phyloP scores from a whole-genome alignment of 1,139 yeast genomes.

The Ogataea hybrid region DNA sequence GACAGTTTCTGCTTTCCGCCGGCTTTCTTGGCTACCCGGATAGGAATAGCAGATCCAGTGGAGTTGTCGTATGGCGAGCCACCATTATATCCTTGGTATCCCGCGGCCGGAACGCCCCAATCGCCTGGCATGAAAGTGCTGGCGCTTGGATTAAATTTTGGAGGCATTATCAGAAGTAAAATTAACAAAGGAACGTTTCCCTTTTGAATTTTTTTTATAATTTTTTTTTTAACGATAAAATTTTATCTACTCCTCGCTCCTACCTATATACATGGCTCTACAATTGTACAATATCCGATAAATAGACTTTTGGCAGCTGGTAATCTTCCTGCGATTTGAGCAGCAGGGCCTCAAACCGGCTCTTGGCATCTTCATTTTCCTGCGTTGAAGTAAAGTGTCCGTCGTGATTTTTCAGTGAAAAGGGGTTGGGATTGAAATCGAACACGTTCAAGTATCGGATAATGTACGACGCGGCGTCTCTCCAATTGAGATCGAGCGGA shows the following conservation, averaged over 20 bases:
- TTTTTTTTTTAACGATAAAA: conserved; percentile 8
- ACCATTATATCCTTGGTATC: conserved; percentile 9
- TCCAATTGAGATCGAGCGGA: conserved; percentile 23
- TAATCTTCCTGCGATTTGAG: conserved; percentile 13
- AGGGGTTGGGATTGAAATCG: conserved; percentile 19
- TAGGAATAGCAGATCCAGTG: not conserved
- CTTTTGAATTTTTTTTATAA: not conserved
- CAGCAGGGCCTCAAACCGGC: conserved; percentile 12
- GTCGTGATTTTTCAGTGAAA: conserved; percentile 15
- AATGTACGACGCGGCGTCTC: conserved; percentile 26
- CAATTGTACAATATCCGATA: conserved; percentile 9
- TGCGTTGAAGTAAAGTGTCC: conserved; percentile 15
- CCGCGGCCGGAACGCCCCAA: not conserved
- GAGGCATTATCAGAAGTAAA: conserved; percentile 25
- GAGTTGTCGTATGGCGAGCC: conserved; percentile 1
- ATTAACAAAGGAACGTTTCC: conserved; percentile 12
- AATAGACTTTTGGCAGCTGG: conserved; percentile 11
- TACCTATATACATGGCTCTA: conserved; percentile 2
- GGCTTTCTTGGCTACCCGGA: conserved; percentile 5
- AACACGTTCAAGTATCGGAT: conserved; percentile 23
- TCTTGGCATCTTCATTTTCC: conserved; percentile 6
- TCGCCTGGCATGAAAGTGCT: conserved; percentile 22
- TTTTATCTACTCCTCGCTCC: conserved; percentile 10
- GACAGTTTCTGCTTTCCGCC: conserved; percentile 21
- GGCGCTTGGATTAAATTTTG: conserved; percentile 30